These are phyloP conservation scores for Wickerhamomyces queroliae DNA, from an alignment of 805 yeast genomes.

Conservation along the genomic window DNA sequence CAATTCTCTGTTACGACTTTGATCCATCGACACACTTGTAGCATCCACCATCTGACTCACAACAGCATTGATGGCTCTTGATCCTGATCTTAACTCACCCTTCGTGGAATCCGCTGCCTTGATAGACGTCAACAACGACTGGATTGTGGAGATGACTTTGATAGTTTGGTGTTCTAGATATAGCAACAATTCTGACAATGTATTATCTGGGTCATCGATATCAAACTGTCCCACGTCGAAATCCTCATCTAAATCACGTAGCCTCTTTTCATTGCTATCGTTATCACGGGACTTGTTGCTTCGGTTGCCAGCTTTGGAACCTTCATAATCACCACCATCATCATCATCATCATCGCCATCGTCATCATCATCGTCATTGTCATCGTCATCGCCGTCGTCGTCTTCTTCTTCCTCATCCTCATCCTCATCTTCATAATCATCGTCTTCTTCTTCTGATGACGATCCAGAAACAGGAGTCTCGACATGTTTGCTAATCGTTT, in stretches of 20 bases:
- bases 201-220: conserved; percentile 82
- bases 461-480: background rate
- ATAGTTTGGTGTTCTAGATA: conserved; percentile 93
- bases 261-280: background rate
- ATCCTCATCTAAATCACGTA: conserved; percentile 21
- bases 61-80: conserved; percentile 70
- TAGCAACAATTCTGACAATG: conserved; percentile 73
- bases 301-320: background rate
- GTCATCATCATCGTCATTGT: background rate
- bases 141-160: conserved; percentile 85
- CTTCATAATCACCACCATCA: background rate
- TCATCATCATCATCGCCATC: conserved; percentile 1
- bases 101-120: conserved; percentile 72
- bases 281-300: background rate
- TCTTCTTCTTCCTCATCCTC: background rate
- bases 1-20: conserved; percentile 76
- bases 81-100: conserved; percentile 65
- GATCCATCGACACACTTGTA: conserved; percentile 81
- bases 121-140: conserved; percentile 69
- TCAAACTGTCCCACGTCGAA: conserved; percentile 74
- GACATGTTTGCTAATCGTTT: no score
- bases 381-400: background rate
- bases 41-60: conserved; percentile 88
- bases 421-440: background rate
- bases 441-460: background rate